phyloP scores from a whole-genome alignment of 139 green algal species.

The Coelastrella sp. region DNA sequence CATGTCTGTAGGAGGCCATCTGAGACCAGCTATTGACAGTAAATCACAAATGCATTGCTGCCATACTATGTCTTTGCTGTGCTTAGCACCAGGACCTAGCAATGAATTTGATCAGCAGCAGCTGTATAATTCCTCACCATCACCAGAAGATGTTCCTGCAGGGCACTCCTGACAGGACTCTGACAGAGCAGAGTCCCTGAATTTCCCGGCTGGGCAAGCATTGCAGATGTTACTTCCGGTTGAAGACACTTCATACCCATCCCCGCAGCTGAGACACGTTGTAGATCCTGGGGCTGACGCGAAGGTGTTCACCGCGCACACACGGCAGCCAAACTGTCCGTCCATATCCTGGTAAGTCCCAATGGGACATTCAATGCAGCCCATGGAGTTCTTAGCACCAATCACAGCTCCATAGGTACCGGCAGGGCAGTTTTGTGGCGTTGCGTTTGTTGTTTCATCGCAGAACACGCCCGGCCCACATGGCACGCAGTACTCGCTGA shows the following conservation, averaged over 20 bases:
- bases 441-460: neutral
- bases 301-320: conserved; percentile 47
- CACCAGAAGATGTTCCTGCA: conserved; percentile 29
- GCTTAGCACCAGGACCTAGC: too few relatives aligned
- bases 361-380: conserved; percentile 44
- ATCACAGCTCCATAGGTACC: conserved; percentile 42
- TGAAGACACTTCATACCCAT: conserved; percentile 41
- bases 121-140: conserved; percentile 11
- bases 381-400: conserved; percentile 12
- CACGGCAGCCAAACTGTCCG: conserved; percentile 37
- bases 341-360: conserved; percentile 47
- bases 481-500: conserved; percentile 40
- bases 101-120: too few relatives aligned
- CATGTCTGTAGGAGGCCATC: neutral
- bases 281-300: conserved; percentile 29
- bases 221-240: conserved; percentile 46
- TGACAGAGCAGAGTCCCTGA: conserved; percentile 17
- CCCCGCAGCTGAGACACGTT: conserved; percentile 33
- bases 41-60: too few relatives aligned
- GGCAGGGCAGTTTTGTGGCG: conserved; percentile 40
- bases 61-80: too few relatives aligned
- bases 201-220: conserved; percentile 30
- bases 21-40: too few relatives aligned
- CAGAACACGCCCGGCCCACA: conserved; percentile 33
- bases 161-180: conserved; percentile 43